These are phyloP conservation scores for Quaeritorhiza haematococci DNA, from an alignment of 371 early-diverging fungal species.

Conservation along the genomic window DNA sequence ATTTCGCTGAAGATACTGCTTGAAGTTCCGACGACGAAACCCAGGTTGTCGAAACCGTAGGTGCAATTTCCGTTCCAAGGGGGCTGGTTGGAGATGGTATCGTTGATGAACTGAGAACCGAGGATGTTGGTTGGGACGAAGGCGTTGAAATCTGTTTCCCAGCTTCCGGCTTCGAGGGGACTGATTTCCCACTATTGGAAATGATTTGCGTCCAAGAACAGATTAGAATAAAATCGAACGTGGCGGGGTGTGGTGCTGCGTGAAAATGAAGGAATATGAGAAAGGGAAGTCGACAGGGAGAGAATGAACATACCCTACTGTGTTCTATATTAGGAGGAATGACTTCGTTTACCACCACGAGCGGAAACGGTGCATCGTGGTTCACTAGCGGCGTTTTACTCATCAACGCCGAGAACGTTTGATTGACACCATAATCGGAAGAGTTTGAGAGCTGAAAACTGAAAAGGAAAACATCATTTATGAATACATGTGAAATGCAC, in stretches of 20 bases:
- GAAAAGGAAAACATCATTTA: not conserved
- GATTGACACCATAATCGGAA: not conserved
- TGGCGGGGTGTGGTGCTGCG: slow-evolving; percentile 2
- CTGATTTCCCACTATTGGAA: slow-evolving; percentile 17
- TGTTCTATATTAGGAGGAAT: slow-evolving; percentile 4
- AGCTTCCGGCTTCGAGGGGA: slow-evolving; percentile 17
- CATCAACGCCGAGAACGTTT: slow-evolving; percentile 3
- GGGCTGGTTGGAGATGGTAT: slow-evolving; percentile 9
- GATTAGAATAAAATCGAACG: slow-evolving; percentile 1
- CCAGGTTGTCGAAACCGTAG: slow-evolving; percentile 15
- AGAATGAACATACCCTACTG: not conserved
- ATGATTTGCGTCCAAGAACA: not conserved
- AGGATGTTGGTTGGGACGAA: slow-evolving; percentile 16
- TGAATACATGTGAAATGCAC: not conserved
- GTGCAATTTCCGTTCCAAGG: slow-evolving; percentile 6
- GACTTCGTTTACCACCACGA: slow-evolving; percentile 8
- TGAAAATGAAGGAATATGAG: not conserved
- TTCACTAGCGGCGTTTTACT: not conserved
- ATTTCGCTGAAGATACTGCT: slow-evolving; percentile 21
- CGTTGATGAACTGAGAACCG: slow-evolving; percentile 13
- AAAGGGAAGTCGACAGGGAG: not conserved
- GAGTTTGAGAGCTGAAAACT: slow-evolving; percentile 3
- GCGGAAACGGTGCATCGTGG: slow-evolving; percentile 7
- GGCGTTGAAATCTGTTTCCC: slow-evolving; percentile 2
- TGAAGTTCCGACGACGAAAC: slow-evolving; percentile 19